Base-by-base conservation (phyloP, 139 green algal species). In the Deuterostichococcus epilithicus region DNA sequence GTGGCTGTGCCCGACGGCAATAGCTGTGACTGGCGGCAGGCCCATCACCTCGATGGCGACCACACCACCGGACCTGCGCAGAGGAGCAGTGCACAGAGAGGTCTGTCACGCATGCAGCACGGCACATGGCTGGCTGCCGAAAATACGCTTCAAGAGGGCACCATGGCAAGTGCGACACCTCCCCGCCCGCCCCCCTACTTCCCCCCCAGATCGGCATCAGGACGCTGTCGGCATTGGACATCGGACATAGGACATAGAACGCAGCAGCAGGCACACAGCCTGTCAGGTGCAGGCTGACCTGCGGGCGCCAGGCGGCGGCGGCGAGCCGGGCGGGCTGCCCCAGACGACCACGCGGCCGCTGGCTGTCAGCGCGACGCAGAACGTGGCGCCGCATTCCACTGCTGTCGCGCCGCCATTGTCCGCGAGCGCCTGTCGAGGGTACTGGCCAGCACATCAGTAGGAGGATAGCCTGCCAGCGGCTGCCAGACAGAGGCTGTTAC, bases 261-360 rank as follows among this genome's bases (percentile, higher is more conserved):
- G 10, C 30, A 26, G 30, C n/a, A 73, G 58, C 69, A 32, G 42
- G n/a, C 59, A 42, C 70, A n/a, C 26, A 22, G 13, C 37, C 23
- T 68, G 44, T 25, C 37, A 13, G 76, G 35, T 26, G 33, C 36
- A n/a, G 39, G 5, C 35, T 38, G 44, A 39, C 37, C 34, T 45
- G 39, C 37, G 52, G 8, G 52, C 18, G 63, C 63, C n/a, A 44
- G 26, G 10, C 39, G 35, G 65, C 39, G 42, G 63, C 39, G 10
- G 38, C 74, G n/a, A 13, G 47, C 68, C 37, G 38, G 59, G 32
- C 8, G n/a, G 37, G 59, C 36, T 84, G 35, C 88, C 88, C 89
- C 90, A 94, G 37, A 94, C 47, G 8, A 94, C 72, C 70, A 93
- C 84, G 1, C 73, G 65, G 8, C 89, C 87, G 10, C 26, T 73